Evolutionary conservation across 108 stramenopile species (phyloP).

Genomic region (Stephanodiscus minutulus): DNA sequence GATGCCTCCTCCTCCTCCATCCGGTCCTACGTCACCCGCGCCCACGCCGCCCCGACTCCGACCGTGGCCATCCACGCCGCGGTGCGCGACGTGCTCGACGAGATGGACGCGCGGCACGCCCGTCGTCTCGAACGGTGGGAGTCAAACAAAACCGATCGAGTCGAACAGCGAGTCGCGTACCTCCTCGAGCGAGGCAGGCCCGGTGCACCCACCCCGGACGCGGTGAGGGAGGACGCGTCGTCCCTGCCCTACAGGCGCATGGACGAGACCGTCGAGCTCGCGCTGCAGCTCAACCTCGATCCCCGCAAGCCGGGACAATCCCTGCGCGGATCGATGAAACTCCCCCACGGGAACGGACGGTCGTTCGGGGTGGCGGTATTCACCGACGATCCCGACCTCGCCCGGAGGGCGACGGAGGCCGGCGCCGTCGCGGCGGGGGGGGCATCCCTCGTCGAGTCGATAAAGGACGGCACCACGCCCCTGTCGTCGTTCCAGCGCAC

Average conservation of each 20-base stretch:
- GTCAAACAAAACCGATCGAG: slow-evolving; percentile 23
- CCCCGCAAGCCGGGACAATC: slow-evolving; percentile 94
- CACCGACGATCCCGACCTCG: slow-evolving; percentile 65
- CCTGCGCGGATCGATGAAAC: slow-evolving; percentile 78
- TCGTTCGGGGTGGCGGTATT: slow-evolving; percentile 89
- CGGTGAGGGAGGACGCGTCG: slow-evolving; percentile 18
- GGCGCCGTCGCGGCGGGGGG: slow-evolving; percentile 90
- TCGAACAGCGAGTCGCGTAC: slow-evolving; percentile 52
- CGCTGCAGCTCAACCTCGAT: slow-evolving; percentile 90
- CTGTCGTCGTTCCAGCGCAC: slow-evolving; percentile 74
- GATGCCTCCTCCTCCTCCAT: background rate
- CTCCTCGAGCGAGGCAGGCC: slow-evolving; percentile 15
- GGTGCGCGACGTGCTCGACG: slow-evolving; percentile 56
- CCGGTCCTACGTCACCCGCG: slow-evolving; percentile 56
- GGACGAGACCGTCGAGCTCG: slow-evolving; percentile 89
- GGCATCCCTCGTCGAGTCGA: slow-evolving; percentile 76
- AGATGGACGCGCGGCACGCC: slow-evolving; percentile 51
- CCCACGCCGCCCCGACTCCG: slow-evolving; percentile 62
- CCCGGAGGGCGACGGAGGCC: slow-evolving; percentile 62
- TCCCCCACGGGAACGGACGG: slow-evolving; percentile 95
- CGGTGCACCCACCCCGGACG: slow-evolving; percentile 16
- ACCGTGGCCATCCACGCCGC: slow-evolving; percentile 50
- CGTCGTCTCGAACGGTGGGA: slow-evolving; percentile 54
- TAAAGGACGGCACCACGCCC: slow-evolving; percentile 65
- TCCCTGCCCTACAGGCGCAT: slow-evolving; percentile 53